These are phyloP conservation scores for Spizellomyces sp. DNA, from an alignment of 192 early-diverging fungal species.

Conservation along the genomic window DNA sequence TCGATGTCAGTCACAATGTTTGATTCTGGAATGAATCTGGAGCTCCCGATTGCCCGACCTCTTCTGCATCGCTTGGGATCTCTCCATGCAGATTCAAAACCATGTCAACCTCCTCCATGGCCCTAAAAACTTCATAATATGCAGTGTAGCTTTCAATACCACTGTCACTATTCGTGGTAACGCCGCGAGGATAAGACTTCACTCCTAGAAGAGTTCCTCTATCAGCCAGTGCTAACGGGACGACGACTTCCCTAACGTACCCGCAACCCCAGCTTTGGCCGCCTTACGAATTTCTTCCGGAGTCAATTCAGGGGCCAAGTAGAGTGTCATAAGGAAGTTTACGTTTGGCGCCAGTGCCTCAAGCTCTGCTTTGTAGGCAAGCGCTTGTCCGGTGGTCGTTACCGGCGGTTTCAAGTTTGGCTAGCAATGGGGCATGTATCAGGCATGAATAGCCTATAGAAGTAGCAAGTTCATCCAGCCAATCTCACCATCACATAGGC, in stretches of 20 bases:
- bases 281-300: slow-evolving; percentile 89
- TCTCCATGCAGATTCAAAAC: slow-evolving; percentile 96
- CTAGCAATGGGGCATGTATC: slow-evolving; percentile 39
- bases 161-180: slow-evolving; percentile 95
- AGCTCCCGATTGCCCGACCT: slow-evolving; percentile 40
- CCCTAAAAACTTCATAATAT: slow-evolving; percentile 92
- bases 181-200: slow-evolving; percentile 92
- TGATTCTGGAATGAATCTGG: background rate
- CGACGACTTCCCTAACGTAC: slow-evolving; percentile 31
- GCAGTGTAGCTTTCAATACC: slow-evolving; percentile 87
- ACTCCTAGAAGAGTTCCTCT: slow-evolving; percentile 58
- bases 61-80: slow-evolving; percentile 80
- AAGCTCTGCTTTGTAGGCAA: slow-evolving; percentile 80
- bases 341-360: slow-evolving; percentile 82
- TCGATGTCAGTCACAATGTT: slow-evolving; percentile 1
- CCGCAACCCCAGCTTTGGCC: slow-evolving; percentile 76
- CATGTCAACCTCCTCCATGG: slow-evolving; percentile 94
- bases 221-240: background rate
- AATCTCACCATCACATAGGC: slow-evolving; percentile 87
- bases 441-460: background rate
- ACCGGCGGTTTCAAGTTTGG: slow-evolving; percentile 94
- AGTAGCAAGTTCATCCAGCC: background rate
- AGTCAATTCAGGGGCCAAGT: slow-evolving; percentile 84
- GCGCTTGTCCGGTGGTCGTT: slow-evolving; percentile 80
- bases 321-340: slow-evolving; percentile 92